phyloP scores from a whole-genome alignment of 2,329 filamentous ascomycete species.

The Claviceps pusilla region DNA sequence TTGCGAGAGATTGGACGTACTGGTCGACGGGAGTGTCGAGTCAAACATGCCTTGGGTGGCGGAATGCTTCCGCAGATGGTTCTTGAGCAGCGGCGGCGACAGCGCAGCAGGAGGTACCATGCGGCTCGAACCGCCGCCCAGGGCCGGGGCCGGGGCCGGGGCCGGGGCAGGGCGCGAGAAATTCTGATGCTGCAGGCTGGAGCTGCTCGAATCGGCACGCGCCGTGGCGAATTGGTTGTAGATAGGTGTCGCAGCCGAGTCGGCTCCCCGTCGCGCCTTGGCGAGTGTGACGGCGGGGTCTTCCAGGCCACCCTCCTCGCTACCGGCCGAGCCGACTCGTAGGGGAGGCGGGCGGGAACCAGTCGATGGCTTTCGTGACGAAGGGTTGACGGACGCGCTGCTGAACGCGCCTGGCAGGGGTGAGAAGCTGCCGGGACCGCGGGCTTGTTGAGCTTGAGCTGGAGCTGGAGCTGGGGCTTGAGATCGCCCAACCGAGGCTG shows the following conservation, averaged over 20 bases:
- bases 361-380: constrained; percentile 12
- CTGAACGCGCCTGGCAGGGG: constrained; percentile 26
- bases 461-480: constrained; percentile 12
- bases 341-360: constrained; percentile 20
- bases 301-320: constrained; percentile 11
- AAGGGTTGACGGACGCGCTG: constrained; percentile 13
- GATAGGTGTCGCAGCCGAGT: constrained; percentile 28
- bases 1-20: constrained; percentile 38
- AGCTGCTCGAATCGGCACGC: constrained; percentile 31
- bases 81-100: constrained; percentile 19
- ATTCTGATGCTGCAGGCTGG: constrained; percentile 35
- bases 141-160: too few species aligned
- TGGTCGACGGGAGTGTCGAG: constrained; percentile 51
- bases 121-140: constrained; percentile 11
- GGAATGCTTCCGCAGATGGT: constrained; percentile 50
- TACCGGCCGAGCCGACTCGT: constrained; percentile 17
- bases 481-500: constrained; percentile 17
- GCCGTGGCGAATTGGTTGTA: constrained; percentile 31
- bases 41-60: constrained; percentile 66
- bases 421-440: constrained; percentile 42
- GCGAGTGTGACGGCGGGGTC: constrained; percentile 25
- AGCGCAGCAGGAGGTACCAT: constrained; percentile 16
- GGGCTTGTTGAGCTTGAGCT: constrained; percentile 14
- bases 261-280: constrained; percentile 29
- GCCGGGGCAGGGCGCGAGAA: constrained; percentile 37